Evolutionary conservation across 805 yeast species (phyloP).

Genomic region (Lipomyces starkeyi): DNA sequence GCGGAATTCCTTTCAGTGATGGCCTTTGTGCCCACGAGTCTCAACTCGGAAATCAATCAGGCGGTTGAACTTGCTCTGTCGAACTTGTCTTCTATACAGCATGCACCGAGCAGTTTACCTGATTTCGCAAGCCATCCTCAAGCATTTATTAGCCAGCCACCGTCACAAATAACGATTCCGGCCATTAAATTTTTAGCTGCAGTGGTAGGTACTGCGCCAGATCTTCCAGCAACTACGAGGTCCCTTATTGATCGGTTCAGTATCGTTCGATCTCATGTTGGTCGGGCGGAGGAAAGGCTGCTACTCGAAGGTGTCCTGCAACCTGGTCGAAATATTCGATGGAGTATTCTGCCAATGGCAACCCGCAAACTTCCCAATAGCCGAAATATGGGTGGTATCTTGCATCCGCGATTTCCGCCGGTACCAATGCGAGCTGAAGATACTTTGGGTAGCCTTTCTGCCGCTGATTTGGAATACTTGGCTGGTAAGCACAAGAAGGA

Average conservation of each 20-base stretch:
- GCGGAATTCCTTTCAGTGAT: conserved; percentile 10
- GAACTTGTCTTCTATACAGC: conserved; percentile 14
- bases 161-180: neutral
- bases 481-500: conserved; percentile 39
- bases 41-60: conserved; percentile 19
- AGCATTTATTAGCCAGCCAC: conserved; percentile 16
- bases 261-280: neutral
- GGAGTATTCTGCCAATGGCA: conserved; percentile 34
- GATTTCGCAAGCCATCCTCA: conserved; percentile 31
- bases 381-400: conserved; percentile 12
- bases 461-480: conserved; percentile 13
- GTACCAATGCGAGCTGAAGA: conserved; percentile 28
- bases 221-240: conserved; percentile 25
- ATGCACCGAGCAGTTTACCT: conserved; percentile 15
- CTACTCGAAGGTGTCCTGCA: conserved; percentile 25
- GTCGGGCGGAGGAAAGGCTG: conserved; percentile 12
- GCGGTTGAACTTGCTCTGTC: conserved; percentile 23
- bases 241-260: conserved; percentile 31
- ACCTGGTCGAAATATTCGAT: conserved; percentile 31
- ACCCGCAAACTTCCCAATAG: conserved; percentile 21
- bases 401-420: conserved; percentile 37
- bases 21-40: conserved; percentile 15
- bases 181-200: conserved; percentile 21
- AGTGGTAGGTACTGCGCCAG: conserved; percentile 24
- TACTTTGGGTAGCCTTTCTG: conserved; percentile 15